These are phyloP conservation scores for Hydnomerulius pinastri DNA, from an alignment of 768 basidiomycete genomes.

Conservation along the genomic window DNA sequence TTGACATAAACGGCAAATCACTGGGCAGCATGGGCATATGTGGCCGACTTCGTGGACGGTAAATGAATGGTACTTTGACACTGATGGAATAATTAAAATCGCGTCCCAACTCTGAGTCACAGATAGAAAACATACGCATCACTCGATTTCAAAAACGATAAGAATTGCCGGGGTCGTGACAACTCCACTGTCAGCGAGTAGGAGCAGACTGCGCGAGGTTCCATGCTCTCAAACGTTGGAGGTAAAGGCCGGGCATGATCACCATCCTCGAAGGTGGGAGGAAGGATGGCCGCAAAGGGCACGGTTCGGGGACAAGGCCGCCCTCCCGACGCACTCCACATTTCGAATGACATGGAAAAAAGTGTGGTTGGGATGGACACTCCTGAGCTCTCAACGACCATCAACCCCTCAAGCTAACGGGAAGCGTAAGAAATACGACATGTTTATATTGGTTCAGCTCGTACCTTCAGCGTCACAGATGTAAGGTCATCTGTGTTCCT, in stretches of 20 bases:
- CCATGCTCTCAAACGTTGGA: conserved; percentile 42
- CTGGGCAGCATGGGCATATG: conserved; percentile 50
- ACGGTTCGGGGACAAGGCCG: conserved; percentile 35
- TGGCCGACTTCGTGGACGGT: conserved; percentile 57
- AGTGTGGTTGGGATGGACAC: conserved; percentile 14
- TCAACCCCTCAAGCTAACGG: conserved; percentile 26
- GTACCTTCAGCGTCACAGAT: conserved; percentile 28
- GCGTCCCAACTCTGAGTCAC: conserved; percentile 4
- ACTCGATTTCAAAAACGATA: conserved; percentile 46
- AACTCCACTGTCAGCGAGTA: conserved; percentile 51
- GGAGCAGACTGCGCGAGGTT: conserved; percentile 34
- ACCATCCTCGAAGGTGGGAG: conserved; percentile 44
- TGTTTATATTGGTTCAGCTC: background rate
- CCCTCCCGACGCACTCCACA: conserved; percentile 19
- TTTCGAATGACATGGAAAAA: conserved; percentile 14
- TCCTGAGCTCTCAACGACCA: conserved; percentile 18
- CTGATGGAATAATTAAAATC: conserved; percentile 30
- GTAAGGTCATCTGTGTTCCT: conserved; percentile 6
- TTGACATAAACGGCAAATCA: conserved; percentile 51
- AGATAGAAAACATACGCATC: conserved; percentile 40
- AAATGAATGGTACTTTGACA: conserved; percentile 49
- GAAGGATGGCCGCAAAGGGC: conserved; percentile 48
- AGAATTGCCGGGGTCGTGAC: conserved; percentile 39
- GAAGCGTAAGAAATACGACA: background rate
- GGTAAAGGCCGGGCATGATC: conserved; percentile 42